These are phyloP conservation scores for Metarhizium album DNA, from an alignment of 2,329 filamentous ascomycete species.

Conservation along the genomic window DNA sequence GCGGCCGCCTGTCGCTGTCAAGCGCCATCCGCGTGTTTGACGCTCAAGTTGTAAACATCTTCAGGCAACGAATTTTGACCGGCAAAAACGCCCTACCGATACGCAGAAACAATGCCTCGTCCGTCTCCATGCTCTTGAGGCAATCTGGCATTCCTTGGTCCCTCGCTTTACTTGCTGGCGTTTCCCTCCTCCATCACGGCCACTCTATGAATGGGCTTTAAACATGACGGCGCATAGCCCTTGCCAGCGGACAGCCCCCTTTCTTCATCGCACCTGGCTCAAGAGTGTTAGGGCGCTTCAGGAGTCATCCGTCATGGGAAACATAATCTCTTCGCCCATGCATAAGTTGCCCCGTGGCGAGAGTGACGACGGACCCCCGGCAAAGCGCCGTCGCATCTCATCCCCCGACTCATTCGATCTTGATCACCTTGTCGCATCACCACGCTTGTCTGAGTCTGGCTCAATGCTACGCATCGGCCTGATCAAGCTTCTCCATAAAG, in stretches of 20 bases:
- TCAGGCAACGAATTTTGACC: not conserved
- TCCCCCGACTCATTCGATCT: constrained; percentile 24
- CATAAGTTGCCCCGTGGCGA: constrained; percentile 26
- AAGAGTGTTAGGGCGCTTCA: constrained; percentile 34
- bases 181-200: constrained; percentile 4
- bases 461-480: constrained; percentile 41
- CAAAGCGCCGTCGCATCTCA: constrained; percentile 40
- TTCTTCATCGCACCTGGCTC: constrained; percentile 44
- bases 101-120: constrained; percentile 8
- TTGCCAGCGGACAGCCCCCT: constrained; percentile 39
- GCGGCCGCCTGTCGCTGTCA: not conserved
- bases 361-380: constrained; percentile 26
- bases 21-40: not conserved
- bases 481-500: constrained; percentile 40
- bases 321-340: constrained; percentile 26
- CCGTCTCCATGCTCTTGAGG: constrained; percentile 5
- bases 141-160: not conserved
- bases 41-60: constrained; percentile 1
- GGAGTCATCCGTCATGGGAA: constrained; percentile 30
- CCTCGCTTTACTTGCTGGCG: not conserved
- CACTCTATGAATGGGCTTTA: constrained; percentile 23
- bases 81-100: not conserved
- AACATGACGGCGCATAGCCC: constrained; percentile 38
- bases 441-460: constrained; percentile 20
- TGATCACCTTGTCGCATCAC: constrained; percentile 23